phyloP scores from a whole-genome alignment of 2,329 filamentous ascomycete species.

The Polychaeton citri region DNA sequence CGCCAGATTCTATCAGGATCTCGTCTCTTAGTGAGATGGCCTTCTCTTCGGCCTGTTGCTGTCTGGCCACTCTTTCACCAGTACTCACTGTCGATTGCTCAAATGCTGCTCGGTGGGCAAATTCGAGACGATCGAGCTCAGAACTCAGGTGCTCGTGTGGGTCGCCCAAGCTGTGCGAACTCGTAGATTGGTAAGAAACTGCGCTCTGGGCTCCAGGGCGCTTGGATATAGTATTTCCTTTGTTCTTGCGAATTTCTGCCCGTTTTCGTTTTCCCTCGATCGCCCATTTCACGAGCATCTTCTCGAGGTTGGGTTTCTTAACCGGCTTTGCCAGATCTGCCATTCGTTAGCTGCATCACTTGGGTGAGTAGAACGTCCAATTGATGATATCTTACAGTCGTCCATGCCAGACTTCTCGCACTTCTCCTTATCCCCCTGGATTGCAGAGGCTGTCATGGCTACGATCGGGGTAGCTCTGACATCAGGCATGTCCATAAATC shows the following conservation, averaged over 20 bases:
- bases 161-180: slow-evolving; percentile 13
- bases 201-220: slow-evolving; percentile 11
- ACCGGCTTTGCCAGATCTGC: slow-evolving; percentile 55
- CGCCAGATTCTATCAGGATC: slow-evolving; percentile 38
- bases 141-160: slow-evolving; percentile 19
- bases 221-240: slow-evolving; percentile 4
- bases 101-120: slow-evolving; percentile 24
- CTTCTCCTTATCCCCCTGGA: slow-evolving; percentile 63
- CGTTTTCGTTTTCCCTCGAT: slow-evolving; percentile 27
- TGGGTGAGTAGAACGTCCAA: neutral
- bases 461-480: slow-evolving; percentile 56
- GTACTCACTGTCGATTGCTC: slow-evolving; percentile 29
- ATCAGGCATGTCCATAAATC: slow-evolving; percentile 45
- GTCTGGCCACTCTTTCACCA: slow-evolving; percentile 30
- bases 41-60: slow-evolving; percentile 42
- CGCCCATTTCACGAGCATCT: slow-evolving; percentile 59
- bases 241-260: slow-evolving; percentile 9
- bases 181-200: slow-evolving; percentile 10
- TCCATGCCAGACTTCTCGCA: slow-evolving; percentile 65
- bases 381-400: slow-evolving; percentile 27
- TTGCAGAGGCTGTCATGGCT: slow-evolving; percentile 70
- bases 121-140: slow-evolving; percentile 21
- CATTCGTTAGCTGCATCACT: slow-evolving; percentile 15
- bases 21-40: slow-evolving; percentile 41
- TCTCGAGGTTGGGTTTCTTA: slow-evolving; percentile 52